Percentiles rank a stretch among this genome's conserved stretches.
These are phyloP conservation scores for Strombidium stylifer DNA, from an alignment of 73 alveolate species.

Conservation along the genomic window DNA sequence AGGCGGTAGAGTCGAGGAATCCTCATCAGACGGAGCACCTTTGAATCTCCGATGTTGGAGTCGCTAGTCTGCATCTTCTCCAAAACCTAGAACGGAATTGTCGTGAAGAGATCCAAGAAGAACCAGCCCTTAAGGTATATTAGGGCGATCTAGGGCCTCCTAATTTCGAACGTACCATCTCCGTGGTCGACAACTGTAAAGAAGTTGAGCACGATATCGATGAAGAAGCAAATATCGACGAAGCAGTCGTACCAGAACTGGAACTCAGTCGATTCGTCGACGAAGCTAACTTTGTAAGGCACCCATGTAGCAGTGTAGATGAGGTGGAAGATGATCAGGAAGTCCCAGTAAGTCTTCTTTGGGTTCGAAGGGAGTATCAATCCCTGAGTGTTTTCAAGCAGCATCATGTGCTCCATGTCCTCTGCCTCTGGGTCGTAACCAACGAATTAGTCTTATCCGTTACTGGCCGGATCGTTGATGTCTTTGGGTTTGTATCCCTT, in stretches of 20 bases:
- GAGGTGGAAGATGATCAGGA: slow-evolving; percentile 37
- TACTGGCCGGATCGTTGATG: neutral
- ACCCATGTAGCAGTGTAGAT: slow-evolving; percentile 66
- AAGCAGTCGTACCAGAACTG: slow-evolving; percentile 33
- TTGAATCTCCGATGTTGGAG: slow-evolving; percentile 9
- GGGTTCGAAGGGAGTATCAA: slow-evolving; percentile 26
- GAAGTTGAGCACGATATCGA: slow-evolving; percentile 42
- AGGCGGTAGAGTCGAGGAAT: slow-evolving; percentile 57
- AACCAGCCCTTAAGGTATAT: slow-evolving; percentile 55
- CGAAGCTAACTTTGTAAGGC: slow-evolving; percentile 58
- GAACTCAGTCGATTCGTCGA: slow-evolving; percentile 22
- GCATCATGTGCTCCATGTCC: too few relatives aligned
- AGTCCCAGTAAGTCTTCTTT: slow-evolving; percentile 40
- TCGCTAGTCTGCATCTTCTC: neutral
- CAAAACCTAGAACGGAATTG: slow-evolving; percentile 27
- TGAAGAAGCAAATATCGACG: slow-evolving; percentile 38
- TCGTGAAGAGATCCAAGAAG: slow-evolving; percentile 43
- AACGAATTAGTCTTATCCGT: neutral
- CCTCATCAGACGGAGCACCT: slow-evolving; percentile 56
- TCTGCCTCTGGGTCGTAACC: neutral
- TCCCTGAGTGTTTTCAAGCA: neutral
- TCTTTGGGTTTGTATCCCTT: neutral
- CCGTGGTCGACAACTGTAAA: slow-evolving; percentile 46
- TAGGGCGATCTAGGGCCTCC: slow-evolving; percentile 28
- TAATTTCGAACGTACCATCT: slow-evolving; percentile 19